Evolutionary conservation across 1,284 basidiomycete genomes (phyloP).

Genomic region (Malassezia slooffiae): DNA sequence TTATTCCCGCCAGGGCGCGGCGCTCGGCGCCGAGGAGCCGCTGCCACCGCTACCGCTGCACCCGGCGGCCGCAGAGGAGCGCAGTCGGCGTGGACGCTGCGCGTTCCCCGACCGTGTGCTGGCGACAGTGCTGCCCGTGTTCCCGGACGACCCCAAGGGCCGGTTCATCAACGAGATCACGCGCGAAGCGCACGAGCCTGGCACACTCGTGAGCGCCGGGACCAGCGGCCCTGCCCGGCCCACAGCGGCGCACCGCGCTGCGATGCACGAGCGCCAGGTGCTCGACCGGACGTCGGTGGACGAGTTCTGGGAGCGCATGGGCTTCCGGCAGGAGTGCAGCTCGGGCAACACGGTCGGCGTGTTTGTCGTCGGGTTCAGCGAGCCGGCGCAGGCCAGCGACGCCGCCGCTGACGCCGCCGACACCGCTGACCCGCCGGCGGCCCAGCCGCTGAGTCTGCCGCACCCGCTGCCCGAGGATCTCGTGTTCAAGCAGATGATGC

Average conservation of each 20-base stretch:
- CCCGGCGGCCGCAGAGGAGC: slow-evolving; percentile 5
- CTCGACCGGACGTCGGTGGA: slow-evolving; percentile 32
- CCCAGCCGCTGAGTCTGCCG: slow-evolving; percentile 26
- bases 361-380: slow-evolving; percentile 28
- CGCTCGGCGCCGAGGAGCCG: neutral
- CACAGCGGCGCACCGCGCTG: slow-evolving; percentile 18
- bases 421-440: slow-evolving; percentile 1
- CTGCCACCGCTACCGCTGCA: slow-evolving; percentile 33
- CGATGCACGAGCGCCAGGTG: slow-evolving; percentile 28
- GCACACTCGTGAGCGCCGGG: neutral
- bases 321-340: slow-evolving; percentile 42
- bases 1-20: slow-evolving; percentile 22
- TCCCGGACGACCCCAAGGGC: slow-evolving; percentile 44
- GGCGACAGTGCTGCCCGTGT: slow-evolving; percentile 41
- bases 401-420: neutral
- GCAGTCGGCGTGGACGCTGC: neutral
- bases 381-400: neutral
- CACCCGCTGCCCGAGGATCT: slow-evolving; percentile 26
- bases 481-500: slow-evolving; percentile 30
- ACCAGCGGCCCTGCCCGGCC: slow-evolving; percentile 9
- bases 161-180: slow-evolving; percentile 41
- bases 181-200: slow-evolving; percentile 35
- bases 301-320: slow-evolving; percentile 45
- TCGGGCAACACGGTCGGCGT: slow-evolving; percentile 42
- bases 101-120: slow-evolving; percentile 14